Evolutionary conservation across 140 eudicot genomes (phyloP).

Genomic region (Erigeron philadelphicus): DNA sequence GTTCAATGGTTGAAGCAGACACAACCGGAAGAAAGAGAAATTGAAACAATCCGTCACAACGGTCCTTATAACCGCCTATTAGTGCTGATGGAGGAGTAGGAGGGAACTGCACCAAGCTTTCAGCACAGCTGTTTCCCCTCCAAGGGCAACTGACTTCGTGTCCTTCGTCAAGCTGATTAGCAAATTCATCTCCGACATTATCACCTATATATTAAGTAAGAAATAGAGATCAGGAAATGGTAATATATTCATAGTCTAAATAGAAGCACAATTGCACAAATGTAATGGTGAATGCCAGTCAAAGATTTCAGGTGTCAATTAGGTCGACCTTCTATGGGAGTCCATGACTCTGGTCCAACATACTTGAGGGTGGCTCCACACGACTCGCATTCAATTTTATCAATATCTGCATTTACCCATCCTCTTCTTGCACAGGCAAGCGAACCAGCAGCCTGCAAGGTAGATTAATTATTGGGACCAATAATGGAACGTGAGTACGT

Average conservation of each 20-base stretch:
- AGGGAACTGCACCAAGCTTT: conserved; percentile 89
- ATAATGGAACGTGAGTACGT: no score
- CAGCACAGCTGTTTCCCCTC: conserved; percentile 90
- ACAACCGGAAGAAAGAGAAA: conserved; percentile 63
- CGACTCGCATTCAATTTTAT: conserved; percentile 69
- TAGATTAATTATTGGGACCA: no score
- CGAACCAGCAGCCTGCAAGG: conserved; percentile 66
- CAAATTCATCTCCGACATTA: conserved; percentile 57
- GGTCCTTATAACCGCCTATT: conserved; percentile 87
- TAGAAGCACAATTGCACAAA: background rate
- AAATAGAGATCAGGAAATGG: background rate
- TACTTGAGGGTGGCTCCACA: conserved; percentile 66
- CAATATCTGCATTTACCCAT: conserved; percentile 80
- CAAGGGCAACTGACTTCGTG: conserved; percentile 71
- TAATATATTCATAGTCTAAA: conserved; percentile 3
- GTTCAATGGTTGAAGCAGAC: conserved; percentile 59
- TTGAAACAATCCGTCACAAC: conserved; percentile 84
- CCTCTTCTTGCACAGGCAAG: conserved; percentile 89
- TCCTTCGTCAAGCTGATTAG: conserved; percentile 63
- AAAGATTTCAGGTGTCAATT: background rate
- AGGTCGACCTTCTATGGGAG: conserved; percentile 58
- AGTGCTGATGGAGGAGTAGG: conserved; percentile 85
- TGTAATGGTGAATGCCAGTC: background rate
- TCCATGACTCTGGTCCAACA: conserved; percentile 38
- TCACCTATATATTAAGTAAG: conserved; percentile 33